These are phyloP conservation scores for Rhazya stricta DNA, from an alignment of 257 asterid species.

Conservation along the genomic window DNA sequence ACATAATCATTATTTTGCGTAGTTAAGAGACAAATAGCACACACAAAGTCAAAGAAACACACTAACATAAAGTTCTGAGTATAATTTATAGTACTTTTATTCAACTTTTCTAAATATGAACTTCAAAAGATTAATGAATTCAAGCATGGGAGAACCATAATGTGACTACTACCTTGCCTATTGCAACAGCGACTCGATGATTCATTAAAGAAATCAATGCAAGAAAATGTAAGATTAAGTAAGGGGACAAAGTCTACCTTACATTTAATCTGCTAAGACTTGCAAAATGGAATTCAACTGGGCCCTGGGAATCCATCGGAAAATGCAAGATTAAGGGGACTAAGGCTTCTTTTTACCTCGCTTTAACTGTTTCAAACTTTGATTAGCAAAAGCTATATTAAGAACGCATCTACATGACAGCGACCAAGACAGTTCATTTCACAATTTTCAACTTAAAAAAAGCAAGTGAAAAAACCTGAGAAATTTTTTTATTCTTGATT, in stretches of 20 bases:
- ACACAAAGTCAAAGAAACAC: background rate
- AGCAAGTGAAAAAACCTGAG: background rate
- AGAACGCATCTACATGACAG: background rate
- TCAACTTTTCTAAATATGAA: background rate
- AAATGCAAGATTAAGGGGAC: too few relatives aligned
- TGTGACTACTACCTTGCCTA: background rate
- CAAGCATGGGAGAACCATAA: background rate
- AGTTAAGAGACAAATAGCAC: too few relatives aligned
- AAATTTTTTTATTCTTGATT: too few relatives aligned
- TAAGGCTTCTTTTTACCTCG: background rate
- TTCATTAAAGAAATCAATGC: background rate
- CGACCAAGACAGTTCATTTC: background rate
- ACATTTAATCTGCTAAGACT: too few relatives aligned
- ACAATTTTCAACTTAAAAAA: background rate
- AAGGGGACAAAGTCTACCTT: too few relatives aligned
- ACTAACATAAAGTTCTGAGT: background rate
- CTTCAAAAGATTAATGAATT: too few relatives aligned
- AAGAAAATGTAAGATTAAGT: too few relatives aligned
- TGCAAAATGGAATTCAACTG: background rate
- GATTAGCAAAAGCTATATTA: conserved; percentile 1
- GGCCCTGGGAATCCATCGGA: background rate
- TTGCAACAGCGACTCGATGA: background rate
- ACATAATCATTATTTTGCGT: background rate
- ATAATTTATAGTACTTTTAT: background rate
- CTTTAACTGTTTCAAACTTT: background rate